These are phyloP conservation scores for Irpex lacteus DNA, from an alignment of 1,284 basidiomycete species.

Conservation along the genomic window DNA sequence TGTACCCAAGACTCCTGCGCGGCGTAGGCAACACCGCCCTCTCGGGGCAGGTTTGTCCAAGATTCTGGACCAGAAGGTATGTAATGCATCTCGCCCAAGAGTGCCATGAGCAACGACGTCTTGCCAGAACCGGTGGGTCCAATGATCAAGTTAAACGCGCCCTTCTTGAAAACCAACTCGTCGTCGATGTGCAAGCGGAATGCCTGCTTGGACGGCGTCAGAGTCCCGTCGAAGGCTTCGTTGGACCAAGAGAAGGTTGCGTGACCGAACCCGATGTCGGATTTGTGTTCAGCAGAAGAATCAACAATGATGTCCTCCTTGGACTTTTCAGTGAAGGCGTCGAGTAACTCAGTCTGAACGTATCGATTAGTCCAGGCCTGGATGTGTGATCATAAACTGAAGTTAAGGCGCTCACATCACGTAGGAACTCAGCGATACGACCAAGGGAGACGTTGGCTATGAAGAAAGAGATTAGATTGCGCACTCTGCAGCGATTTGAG, in stretches of 20 bases:
- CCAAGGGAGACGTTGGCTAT: slow-evolving; percentile 51
- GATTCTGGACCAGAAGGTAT: slow-evolving; percentile 50
- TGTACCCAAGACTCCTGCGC: slow-evolving; percentile 76
- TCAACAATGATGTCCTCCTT: slow-evolving; percentile 20
- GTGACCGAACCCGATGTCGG: slow-evolving; percentile 37
- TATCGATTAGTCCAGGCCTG: not conserved
- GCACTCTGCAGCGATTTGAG: not conserved
- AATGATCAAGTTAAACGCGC: slow-evolving; percentile 58
- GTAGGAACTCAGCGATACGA: slow-evolving; percentile 46
- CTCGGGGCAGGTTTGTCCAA: slow-evolving; percentile 64
- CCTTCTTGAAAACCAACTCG: slow-evolving; percentile 55
- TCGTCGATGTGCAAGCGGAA: slow-evolving; percentile 50
- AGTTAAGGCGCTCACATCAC: slow-evolving; percentile 29
- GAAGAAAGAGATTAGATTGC: not conserved
- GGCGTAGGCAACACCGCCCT: slow-evolving; percentile 66
- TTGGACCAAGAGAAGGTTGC: slow-evolving; percentile 41
- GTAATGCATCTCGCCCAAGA: slow-evolving; percentile 63
- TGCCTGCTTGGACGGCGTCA: slow-evolving; percentile 34
- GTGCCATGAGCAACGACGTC: slow-evolving; percentile 51
- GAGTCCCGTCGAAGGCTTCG: slow-evolving; percentile 23
- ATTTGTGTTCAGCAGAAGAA: slow-evolving; percentile 21
- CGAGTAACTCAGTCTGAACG: slow-evolving; percentile 46
- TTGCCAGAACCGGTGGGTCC: slow-evolving; percentile 59
- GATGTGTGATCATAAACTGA: slow-evolving; percentile 10
- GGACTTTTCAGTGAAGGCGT: slow-evolving; percentile 35